Base-by-base conservation (phyloP, 2,329 filamentous ascomycete species). In the Talaromyces sp. region DNA sequence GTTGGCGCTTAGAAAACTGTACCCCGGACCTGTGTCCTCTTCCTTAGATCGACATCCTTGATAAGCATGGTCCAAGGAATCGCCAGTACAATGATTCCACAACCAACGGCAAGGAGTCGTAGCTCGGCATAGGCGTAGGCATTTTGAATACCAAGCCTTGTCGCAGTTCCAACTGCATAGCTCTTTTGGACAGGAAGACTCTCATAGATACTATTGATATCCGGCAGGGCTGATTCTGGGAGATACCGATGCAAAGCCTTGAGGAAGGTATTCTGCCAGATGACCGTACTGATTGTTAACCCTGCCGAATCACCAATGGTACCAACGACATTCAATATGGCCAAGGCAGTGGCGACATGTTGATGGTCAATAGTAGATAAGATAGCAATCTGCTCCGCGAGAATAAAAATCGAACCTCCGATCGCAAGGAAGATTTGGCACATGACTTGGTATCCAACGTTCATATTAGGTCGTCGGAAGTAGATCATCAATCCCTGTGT, bases 191-290 rank as follows among this genome's bases (percentile, higher is more conserved):
- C 66, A 0, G 63, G 61, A 2, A 85, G 54, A 49, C 73, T 68
- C n/a, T 74, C 77, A 53, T 81, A 80, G 44, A 85, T 79, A 7
- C 41, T 41, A 9, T 62, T 65, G 1, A 77, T 16, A 43, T 75
- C 71, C 62, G 2, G 14, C 44, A 59, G 44, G 1, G 46, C 54
- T n/a, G 47, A 54, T 8, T 51, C 32, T 1, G 82, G 81, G 0
- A 85, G 72, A 49, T 79, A 71, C 44, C 64, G 63, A 14, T 51
- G 51, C 2, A 86, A 73, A 0, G 74, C 74, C 3, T 71, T 66
- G 4, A 73, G 74, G 68, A 86, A 82, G 0, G 81, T 79, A 53
- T 80, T 77, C 0, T 79, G 82, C 84, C 84, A 88, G 59, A 88
- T 85, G 9, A 83, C 82, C 0, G 75, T 77, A 2, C 83, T 77